phyloP scores from a whole-genome alignment of 2,329 filamentous ascomycete genomes.

The Epichloe scottii region DNA sequence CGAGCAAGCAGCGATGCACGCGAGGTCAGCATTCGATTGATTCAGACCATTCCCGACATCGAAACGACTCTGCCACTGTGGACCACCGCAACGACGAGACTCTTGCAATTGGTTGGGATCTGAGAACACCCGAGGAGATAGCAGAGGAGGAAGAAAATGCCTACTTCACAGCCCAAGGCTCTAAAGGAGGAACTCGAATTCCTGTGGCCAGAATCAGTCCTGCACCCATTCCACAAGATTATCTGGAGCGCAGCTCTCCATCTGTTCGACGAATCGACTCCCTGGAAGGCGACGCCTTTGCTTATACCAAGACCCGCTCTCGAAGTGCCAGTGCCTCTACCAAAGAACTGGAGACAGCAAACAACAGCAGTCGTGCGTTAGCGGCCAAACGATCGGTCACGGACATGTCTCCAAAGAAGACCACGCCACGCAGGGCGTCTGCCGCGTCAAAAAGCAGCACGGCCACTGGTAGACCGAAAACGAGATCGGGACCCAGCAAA shows the following conservation, averaged over 20 bases:
- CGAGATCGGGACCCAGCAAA: conserved; percentile 44
- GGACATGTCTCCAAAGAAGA: conserved; percentile 45
- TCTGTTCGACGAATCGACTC: conserved; percentile 46
- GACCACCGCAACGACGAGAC: conserved; percentile 18
- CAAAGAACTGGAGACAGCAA: conserved; percentile 11
- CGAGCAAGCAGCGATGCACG: conserved; percentile 32
- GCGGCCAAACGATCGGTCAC: conserved; percentile 29
- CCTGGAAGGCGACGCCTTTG: conserved; percentile 45
- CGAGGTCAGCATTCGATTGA: conserved; percentile 7
- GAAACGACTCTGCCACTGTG: conserved; percentile 33
- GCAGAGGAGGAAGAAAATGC: conserved; percentile 42
- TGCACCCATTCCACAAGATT: conserved; percentile 57
- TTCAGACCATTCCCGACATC: conserved; percentile 15
- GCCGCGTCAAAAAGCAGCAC: conserved; percentile 28
- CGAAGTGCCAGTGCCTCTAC: conserved; percentile 56
- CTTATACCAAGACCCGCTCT: conserved; percentile 49
- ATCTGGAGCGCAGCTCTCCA: conserved; percentile 62
- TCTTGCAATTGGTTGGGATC: conserved; percentile 50
- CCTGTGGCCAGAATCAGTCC: conserved; percentile 74
- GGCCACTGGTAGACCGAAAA: conserved; percentile 43
- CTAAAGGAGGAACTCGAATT: conserved; percentile 64
- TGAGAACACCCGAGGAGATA: conserved; percentile 67
- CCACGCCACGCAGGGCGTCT: conserved; percentile 31
- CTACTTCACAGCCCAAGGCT: conserved; percentile 39
- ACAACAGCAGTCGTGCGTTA: conserved; percentile 12